These are phyloP conservation scores for Tillandsia leiboldiana DNA, from an alignment of 176 grass and related monocot genomes.

Conservation along the genomic window DNA sequence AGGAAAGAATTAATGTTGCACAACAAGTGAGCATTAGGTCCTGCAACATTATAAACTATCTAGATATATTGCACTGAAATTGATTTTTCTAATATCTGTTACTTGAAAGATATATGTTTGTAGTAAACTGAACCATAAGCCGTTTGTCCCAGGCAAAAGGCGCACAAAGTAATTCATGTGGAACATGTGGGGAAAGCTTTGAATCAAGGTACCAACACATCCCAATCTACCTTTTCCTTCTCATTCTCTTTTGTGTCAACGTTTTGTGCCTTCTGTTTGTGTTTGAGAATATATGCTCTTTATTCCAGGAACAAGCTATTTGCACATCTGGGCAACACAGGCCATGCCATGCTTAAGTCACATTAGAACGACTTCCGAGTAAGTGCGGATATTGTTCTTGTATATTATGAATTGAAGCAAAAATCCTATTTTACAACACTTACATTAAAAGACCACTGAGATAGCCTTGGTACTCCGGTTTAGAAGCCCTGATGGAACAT, in stretches of 20 bases:
- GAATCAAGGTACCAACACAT: conserved; percentile 54
- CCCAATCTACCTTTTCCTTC: conserved; percentile 2
- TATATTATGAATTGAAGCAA: too few relatives aligned
- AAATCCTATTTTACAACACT: too few relatives aligned
- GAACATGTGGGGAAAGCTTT: conserved; percentile 64
- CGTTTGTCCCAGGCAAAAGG: conserved; percentile 34
- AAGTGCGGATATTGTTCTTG: too few relatives aligned
- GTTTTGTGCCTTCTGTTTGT: conserved; percentile 1
- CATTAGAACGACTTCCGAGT: conserved; percentile 9
- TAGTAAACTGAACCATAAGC: conserved; percentile 1
- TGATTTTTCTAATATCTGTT: not conserved
- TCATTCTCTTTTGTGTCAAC: conserved; percentile 9
- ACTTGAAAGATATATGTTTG: not conserved
- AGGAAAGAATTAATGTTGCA: not conserved
- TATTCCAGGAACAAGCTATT: conserved; percentile 76
- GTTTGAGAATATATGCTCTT: conserved; percentile 2
- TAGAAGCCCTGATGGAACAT: too few relatives aligned
- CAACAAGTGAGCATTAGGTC: conserved; percentile 5
- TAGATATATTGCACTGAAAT: conserved; percentile 7
- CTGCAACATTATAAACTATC: conserved; percentile 3
- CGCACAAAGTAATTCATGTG: conserved; percentile 55
- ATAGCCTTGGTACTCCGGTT: too few relatives aligned
- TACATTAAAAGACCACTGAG: too few relatives aligned
- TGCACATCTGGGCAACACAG: conserved; percentile 73
- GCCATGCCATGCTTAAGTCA: conserved; percentile 55